Evolutionary conservation across 2,329 filamentous ascomycete genomes (phyloP).

Genomic region (Xylariaceae sp.): DNA sequence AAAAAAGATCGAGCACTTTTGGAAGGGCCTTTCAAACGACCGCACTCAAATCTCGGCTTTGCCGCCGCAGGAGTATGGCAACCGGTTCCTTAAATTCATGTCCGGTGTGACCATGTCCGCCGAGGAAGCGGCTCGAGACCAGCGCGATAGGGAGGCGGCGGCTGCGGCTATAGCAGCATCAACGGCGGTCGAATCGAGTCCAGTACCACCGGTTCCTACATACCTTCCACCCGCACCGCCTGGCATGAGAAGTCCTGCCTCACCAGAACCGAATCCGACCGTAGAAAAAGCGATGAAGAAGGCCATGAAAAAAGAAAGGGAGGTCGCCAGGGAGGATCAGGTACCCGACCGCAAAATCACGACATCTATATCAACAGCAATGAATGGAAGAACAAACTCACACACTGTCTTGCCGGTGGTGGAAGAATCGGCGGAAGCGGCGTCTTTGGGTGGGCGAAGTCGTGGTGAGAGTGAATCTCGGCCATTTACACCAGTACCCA

Average conservation of each 20-base stretch:
- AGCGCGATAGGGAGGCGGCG: slow-evolving; percentile 55
- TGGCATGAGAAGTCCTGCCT: slow-evolving; percentile 30
- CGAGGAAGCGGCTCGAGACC: slow-evolving; percentile 76
- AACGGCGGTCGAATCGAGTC: slow-evolving; percentile 19
- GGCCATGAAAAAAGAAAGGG: slow-evolving; percentile 30
- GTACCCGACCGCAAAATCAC: slow-evolving; percentile 33
- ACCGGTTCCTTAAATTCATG: slow-evolving; percentile 92
- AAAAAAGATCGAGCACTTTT: slow-evolving; percentile 94
- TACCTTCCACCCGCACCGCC: slow-evolving; percentile 34
- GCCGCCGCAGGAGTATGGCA: slow-evolving; percentile 85
- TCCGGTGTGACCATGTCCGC: slow-evolving; percentile 84
- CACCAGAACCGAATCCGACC: slow-evolving; percentile 31
- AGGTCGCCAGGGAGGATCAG: slow-evolving; percentile 30
- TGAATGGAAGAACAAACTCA: slow-evolving; percentile 26
- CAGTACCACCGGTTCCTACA: slow-evolving; percentile 24
- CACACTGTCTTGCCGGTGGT: slow-evolving; percentile 70
- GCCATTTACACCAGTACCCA: slow-evolving; percentile 35
- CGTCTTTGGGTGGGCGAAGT: slow-evolving; percentile 61
- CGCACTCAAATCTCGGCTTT: slow-evolving; percentile 89
- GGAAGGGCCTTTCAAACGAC: slow-evolving; percentile 86
- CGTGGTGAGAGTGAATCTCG: slow-evolving; percentile 42
- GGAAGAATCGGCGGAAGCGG: slow-evolving; percentile 80
- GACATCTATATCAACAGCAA: slow-evolving; percentile 20
- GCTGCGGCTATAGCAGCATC: slow-evolving; percentile 33
- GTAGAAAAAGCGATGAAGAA: slow-evolving; percentile 30